Base-by-base conservation (phyloP, 805 yeast genomes). In the Suhomyces emberorum region DNA sequence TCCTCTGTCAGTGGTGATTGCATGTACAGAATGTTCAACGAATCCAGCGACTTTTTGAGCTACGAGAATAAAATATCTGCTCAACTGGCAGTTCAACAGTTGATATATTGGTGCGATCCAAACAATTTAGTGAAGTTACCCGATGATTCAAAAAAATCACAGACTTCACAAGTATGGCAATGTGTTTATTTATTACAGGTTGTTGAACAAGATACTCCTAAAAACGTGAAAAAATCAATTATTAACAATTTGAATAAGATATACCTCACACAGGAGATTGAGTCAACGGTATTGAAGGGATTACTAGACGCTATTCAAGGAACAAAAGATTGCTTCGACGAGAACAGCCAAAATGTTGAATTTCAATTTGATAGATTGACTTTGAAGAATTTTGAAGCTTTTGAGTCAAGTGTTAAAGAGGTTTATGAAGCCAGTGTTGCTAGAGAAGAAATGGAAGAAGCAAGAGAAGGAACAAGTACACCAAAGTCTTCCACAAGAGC, bases 81-180 rank as follows among this genome's bases (percentile, higher is more conserved):
- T 46, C 57, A 9, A 49, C 65, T 66, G 7, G 74, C 84, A 2
- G 61, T 83, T 21, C 88, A 81, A 44, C 95, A 86, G 49, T 59
- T 91, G 31, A 65, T 83, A 16, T 77, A 79, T 50, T 87, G 96
- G 95, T 83, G 95, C 14, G 91, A 88, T 54, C 95, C 96, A 4
- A 61, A 65, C 29, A 76, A 79, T 44, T 61, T 81, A 7, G 87
- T 79, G 3, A 72, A 75, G 40, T 59, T 64, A 28, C 47, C 66
- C 1, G 65, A 66, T 4, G 74, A 63, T 2, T 72, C 63, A 1
- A 57, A 69, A 3, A 52, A 51, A 3, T 49, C 49, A n/a, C 74
- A 76, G 27, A 55, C 70, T 8, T 61, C 76, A 4, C 93, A 84
- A 44, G 54, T 80, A 3, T 70, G 68, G 46, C 76, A 82, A 43